Evolutionary conservation across 2,329 filamentous ascomycete genomes (phyloP), one percentile per base, ranked within the genome.

Genomic region (Fusarium poae): DNA sequence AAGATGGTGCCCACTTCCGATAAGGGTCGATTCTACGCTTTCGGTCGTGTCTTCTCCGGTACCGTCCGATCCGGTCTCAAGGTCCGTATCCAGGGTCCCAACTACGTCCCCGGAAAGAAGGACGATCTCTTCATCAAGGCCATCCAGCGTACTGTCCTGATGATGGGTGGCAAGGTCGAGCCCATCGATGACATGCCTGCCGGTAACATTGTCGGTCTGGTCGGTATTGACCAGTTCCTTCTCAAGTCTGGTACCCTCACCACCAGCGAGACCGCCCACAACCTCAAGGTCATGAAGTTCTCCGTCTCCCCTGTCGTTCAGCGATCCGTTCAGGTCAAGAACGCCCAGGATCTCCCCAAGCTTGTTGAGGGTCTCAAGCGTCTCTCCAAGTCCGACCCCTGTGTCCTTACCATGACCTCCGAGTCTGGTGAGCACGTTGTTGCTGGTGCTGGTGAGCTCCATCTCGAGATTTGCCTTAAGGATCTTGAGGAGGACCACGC

Each of bases 281-380:
- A 99, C 91, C 87, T 99, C 79, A 98, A 98, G 92, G 96, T 99
- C 86, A 99, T 99, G 96, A 98, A 97, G 89, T 99, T 99, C 92
- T 99, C 96, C 80, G 96, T 99, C 82, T 98, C 96, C 66, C 96
- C 96, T 78, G 96, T 99, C 85, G 96, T 99, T 75, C 95, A 92
- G 86, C 95, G 95, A 77, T 97, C 96, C 83, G 96, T 99, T 79
- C 93, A 97, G 86, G 95, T 97, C 88, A 98, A 98, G 93, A 99
- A 99, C 86, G 96, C 96, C 79, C 94, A 97, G 87, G 96, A 99
- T 89, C 91, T 99, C 72, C 96, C 96, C 84, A 99, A 99, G 91
- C 91, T 99, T 67, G 96, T 99, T 78, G 96, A 99, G 88, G 96
- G 96, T 93, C 94, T 99, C 75, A 99, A 99, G 93, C 95, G 96